Percentiles rank a stretch among this genome's conserved stretches.
These are phyloP conservation scores for Mucor velutinosus DNA, from an alignment of 371 early-diverging fungal species.

Conservation along the genomic window DNA sequence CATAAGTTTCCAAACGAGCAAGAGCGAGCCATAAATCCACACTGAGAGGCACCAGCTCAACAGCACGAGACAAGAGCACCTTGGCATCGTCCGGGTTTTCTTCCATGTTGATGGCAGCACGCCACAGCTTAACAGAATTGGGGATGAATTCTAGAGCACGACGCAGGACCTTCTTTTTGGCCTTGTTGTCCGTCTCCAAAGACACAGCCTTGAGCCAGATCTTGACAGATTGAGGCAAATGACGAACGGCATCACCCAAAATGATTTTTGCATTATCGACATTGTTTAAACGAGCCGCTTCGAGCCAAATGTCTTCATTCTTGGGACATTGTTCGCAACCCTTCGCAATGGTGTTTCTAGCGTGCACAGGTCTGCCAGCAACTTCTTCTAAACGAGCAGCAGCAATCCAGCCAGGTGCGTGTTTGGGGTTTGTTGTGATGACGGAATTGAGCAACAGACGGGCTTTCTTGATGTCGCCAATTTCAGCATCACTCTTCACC, in stretches of 20 bases:
- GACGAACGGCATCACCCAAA: conserved; percentile 87
- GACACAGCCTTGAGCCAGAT: conserved; percentile 93
- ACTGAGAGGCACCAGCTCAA: conserved; percentile 88
- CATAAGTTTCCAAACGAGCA: conserved; percentile 87
- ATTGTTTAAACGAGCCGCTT: conserved; percentile 88
- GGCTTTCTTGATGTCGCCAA: conserved; percentile 94
- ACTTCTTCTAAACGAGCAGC: conserved; percentile 96
- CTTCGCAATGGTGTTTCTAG: conserved; percentile 84
- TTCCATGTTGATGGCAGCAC: conserved; percentile 88
- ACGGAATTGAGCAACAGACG: conserved; percentile 87
- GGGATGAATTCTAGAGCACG: conserved; percentile 94
- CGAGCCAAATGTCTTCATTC: conserved; percentile 96
- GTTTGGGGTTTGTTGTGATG: conserved; percentile 90
- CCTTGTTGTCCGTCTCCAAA: conserved; percentile 77
- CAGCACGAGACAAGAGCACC: conserved; percentile 88
- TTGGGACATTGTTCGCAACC: conserved; percentile 95
- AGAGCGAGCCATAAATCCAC: conserved; percentile 96
- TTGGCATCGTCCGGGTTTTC: conserved; percentile 92
- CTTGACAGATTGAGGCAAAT: conserved; percentile 88
- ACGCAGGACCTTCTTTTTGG: conserved; percentile 87
- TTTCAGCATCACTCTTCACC: conserved; percentile 85
- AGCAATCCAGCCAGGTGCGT: conserved; percentile 98
- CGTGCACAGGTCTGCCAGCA: conserved; percentile 82
- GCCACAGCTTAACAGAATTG: conserved; percentile 92
- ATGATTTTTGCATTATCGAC: conserved; percentile 86